Evolutionary conservation across 306 rosid species (phyloP), one percentile per base, ranked within the genome.

Genomic region (Castanopsis chinensis): DNA sequence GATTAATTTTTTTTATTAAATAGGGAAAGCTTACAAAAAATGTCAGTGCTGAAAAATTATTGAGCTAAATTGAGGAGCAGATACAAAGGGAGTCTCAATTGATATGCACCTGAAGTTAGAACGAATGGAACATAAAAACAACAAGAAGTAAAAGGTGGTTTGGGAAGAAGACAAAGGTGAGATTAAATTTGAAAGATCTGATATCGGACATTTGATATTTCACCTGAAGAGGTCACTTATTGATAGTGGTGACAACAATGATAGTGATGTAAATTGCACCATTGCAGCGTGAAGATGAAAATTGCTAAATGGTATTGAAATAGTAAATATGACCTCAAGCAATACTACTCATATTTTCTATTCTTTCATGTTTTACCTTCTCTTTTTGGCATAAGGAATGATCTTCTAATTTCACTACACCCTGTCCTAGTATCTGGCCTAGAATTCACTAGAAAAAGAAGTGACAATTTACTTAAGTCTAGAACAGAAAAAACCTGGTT

Each of bases 401-500:
- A 63, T 25, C 17, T 35, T 63, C 69, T 63, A 27, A 5, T 27
- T 63, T 63, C 41, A 27, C n/a, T 13, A 63, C 69, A 28, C 19
- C n/a, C 14, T 2, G 12, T 63, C 35, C 41, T n/a, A n/a, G n/a
- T n/a, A n/a, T n/a, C n/a, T n/a, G n/a, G n/a, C n/a, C n/a, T 25
- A 63, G 69, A 14, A 25, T 14, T 28, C 41, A 63, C 37, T 63
- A 21, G 19, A 19, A 49, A 49, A 71, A 23, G 3, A 45, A 45
- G 13, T 11, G 55, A 23, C 33, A 41, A 8, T 71, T 41, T 11
- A 49, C 30, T 43, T 9, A 71, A 63, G 11, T 5, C 37, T 14
- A 5, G 7, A 2, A 17, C 55, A 45, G 75, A 6, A 11, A 4
- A 71, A 25, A 92, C 98, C 93, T 81, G 92, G 37, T 85, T 86